These are phyloP conservation scores for Diaporthe longicolla DNA, from an alignment of 2,329 filamentous ascomycete genomes.

Conservation along the genomic window DNA sequence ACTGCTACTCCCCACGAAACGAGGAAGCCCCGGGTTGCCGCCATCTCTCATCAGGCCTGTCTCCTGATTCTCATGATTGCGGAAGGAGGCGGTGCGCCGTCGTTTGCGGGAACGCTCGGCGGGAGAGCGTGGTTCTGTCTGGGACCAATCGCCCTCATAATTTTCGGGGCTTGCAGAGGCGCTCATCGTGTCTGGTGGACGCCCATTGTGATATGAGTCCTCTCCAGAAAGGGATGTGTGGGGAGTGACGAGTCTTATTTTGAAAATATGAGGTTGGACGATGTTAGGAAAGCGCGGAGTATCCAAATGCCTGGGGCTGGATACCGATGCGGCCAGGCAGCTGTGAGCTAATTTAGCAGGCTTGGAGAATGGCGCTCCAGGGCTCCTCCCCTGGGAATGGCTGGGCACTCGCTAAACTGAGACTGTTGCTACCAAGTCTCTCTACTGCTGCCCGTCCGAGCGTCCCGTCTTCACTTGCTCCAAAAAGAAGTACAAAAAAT, in stretches of 20 bases:
- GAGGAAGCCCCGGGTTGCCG: constrained; percentile 60
- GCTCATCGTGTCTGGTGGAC: constrained; percentile 22
- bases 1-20: constrained; percentile 70
- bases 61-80: constrained; percentile 36
- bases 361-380: no score
- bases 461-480: not conserved
- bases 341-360: not conserved
- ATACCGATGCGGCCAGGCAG: no score
- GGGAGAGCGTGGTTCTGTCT: constrained; percentile 18
- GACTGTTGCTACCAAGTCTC: not conserved
- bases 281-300: not conserved
- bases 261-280: not conserved
- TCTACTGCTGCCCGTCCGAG: not conserved
- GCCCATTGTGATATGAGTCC: not conserved
- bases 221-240: no score
- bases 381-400: no score
- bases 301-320: not conserved
- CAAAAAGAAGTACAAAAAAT: no score
- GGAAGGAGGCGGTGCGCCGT: constrained; percentile 34
- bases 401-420: not conserved
- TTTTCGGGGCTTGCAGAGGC: constrained; percentile 1
- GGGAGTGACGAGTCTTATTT: not conserved
- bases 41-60: constrained; percentile 64
- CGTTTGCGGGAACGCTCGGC: constrained; percentile 34
- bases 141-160: constrained; percentile 33